Evolutionary conservation across 345 rosid species (phyloP).

Genomic region (Eucalyptus polyanthemos): DNA sequence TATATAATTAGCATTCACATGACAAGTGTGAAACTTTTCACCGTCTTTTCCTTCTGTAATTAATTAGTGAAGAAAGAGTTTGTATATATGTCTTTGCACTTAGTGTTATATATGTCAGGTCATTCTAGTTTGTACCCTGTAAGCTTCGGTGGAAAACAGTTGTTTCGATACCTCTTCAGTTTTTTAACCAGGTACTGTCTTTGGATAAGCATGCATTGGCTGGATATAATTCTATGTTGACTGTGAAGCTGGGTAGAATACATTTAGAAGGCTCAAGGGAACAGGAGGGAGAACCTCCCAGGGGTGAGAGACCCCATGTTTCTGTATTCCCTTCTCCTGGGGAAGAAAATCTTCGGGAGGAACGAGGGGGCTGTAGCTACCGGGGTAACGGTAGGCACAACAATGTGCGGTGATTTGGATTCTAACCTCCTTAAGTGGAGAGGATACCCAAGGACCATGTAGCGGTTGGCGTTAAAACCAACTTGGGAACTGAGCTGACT

Average conservation of each 20-base stretch:
- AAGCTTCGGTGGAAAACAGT: not conserved
- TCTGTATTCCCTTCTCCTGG: too few species aligned
- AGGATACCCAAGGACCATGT: too few species aligned
- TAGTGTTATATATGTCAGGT: not conserved
- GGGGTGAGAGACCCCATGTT: too few species aligned
- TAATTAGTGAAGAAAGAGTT: not conserved
- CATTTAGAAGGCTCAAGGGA: not conserved
- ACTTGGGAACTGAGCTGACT: too few species aligned
- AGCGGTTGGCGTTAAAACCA: too few species aligned
- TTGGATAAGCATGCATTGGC: not conserved
- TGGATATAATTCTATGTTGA: not conserved
- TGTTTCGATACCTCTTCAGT: not conserved
- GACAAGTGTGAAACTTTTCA: not conserved
- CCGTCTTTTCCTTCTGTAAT: not conserved
- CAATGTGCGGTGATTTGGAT: too few species aligned
- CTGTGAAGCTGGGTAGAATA: not conserved
- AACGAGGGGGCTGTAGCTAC: too few species aligned
- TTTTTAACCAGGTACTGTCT: not conserved
- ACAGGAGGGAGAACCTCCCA: too few species aligned
- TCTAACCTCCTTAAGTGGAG: too few species aligned
- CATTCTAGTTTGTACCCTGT: not conserved
- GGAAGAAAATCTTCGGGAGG: too few species aligned
- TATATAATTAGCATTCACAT: not conserved
- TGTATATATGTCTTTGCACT: not conserved
- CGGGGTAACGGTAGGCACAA: too few species aligned